Base-by-base conservation (phyloP, 2,329 filamentous ascomycete genomes). In the Chalaropsis ovoidea region DNA sequence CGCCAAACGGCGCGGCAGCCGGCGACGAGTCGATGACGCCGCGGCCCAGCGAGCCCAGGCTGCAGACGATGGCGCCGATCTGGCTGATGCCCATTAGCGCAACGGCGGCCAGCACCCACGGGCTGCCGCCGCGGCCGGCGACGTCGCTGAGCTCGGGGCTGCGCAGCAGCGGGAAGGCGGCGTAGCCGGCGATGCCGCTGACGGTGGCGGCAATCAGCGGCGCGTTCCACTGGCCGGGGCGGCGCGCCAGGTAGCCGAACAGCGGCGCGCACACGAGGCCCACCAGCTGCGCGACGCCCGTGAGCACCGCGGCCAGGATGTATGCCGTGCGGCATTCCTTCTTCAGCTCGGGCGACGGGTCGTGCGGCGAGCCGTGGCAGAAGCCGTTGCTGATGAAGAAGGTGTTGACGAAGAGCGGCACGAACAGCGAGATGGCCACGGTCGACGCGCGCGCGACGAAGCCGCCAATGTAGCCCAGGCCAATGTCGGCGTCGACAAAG, bases 61-160 rank as follows among this genome's bases (percentile, higher is more conserved):
- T 95, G 76, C 92, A 96, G 0, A 99, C 94, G 67, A 99, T 97
- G 11, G 91, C 88, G 1, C 93, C 94, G 68, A 99, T 97, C 75
- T 99, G 94, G 71, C 90, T 95, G 72, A 96, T 84, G 15, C 94
- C 94, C 47, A 97, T 84, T 19, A 96, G 76, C 0, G 87, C 83
- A 52, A 91, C 90, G 17, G 93, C 82, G 13, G 92, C 69, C 72
- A 95, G 91, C 17, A 96, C 85, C 11, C 77, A 78, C 0, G 83
- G 81, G 42, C 80, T 84, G 19, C 89, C 89, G 42, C 88, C 84
- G 31, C 87, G 79, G 3, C 85, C 86, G 39, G 84, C 78, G 0
- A 82, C 77, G 67, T 86, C 72, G 67, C 81, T 83, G 65, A 85
- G 85, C 71, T 96, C 89, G 0, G 92, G 91, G 70, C 86, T 95